Evolutionary conservation across 1,284 basidiomycete species (phyloP).

Genomic region (Sporisorium reilianum): DNA sequence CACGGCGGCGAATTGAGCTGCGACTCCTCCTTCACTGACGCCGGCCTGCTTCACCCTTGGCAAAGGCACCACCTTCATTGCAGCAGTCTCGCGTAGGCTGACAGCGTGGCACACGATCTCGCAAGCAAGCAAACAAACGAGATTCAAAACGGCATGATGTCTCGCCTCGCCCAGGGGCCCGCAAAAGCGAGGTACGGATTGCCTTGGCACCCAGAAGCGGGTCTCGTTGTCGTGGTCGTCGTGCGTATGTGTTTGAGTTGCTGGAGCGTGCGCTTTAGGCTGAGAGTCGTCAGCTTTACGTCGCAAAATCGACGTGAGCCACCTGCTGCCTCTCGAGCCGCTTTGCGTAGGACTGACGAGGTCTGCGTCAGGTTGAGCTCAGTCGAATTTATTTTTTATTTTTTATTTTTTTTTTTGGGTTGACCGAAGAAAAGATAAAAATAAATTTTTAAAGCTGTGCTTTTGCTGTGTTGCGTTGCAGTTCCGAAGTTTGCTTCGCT

Average conservation of each 20-base stretch:
- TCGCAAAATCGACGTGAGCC: neutral
- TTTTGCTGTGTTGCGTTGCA: neutral
- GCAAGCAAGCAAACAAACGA: constrained; percentile 7
- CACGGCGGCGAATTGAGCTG: too few species aligned
- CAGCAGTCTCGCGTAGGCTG: neutral
- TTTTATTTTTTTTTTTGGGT: too few species aligned
- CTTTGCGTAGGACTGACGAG: neutral
- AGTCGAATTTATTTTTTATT: neutral
- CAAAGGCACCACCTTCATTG: neutral
- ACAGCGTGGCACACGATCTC: constrained; percentile 5
- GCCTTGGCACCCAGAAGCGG: neutral
- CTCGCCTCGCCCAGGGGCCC: neutral
- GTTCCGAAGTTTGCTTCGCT: too few species aligned
- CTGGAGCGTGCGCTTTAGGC: too few species aligned
- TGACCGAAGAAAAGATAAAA: too few species aligned
- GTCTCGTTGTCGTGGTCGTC: neutral
- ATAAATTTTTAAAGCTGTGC: constrained; percentile 1
- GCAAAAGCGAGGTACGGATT: neutral
- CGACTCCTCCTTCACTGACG: too few species aligned
- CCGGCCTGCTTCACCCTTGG: neutral
- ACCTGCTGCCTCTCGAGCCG: neutral
- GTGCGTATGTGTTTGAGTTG: neutral
- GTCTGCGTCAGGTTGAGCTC: neutral
- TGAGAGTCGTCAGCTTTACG: neutral
- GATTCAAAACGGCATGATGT: neutral